A percentile compares a stretch with the other conserved stretches of the same genome.
These are phyloP conservation scores for Hyaloscypha finlandica DNA, from an alignment of 495 filamentous ascomycete genomes.

Conservation along the genomic window DNA sequence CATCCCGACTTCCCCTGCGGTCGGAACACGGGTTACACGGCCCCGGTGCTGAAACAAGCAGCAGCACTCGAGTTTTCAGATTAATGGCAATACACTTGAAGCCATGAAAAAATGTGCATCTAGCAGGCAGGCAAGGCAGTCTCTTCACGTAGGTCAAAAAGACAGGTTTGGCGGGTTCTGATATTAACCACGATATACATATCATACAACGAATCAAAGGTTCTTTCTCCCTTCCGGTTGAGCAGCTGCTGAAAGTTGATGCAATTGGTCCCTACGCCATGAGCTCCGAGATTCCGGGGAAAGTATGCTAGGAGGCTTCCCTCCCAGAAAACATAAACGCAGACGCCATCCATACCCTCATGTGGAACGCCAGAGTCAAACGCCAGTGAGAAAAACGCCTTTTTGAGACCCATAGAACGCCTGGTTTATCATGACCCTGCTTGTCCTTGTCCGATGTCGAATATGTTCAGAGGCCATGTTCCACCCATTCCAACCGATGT, in stretches of 20 bases:
- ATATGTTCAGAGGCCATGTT: slow-evolving; percentile 24
- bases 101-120: too few relatives aligned
- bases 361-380: neutral
- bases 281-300: neutral
- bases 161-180: neutral
- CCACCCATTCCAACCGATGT: neutral
- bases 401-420: neutral
- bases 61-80: too few relatives aligned
- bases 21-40: too few relatives aligned
- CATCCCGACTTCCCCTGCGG: too few relatives aligned
- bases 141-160: too few relatives aligned
- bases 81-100: too few relatives aligned
- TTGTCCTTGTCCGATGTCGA: slow-evolving; percentile 20
- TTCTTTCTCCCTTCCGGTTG: neutral
- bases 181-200: neutral
- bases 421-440: neutral
- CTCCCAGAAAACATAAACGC: neutral
- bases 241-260: neutral
- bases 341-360: neutral
- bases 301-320: neutral
- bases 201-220: neutral
- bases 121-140: too few relatives aligned
- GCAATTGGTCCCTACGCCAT: neutral
- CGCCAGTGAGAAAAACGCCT: neutral
- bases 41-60: too few relatives aligned